Base-by-base conservation (phyloP, 2,329 filamentous ascomycete species). In the Graphium sp. region DNA sequence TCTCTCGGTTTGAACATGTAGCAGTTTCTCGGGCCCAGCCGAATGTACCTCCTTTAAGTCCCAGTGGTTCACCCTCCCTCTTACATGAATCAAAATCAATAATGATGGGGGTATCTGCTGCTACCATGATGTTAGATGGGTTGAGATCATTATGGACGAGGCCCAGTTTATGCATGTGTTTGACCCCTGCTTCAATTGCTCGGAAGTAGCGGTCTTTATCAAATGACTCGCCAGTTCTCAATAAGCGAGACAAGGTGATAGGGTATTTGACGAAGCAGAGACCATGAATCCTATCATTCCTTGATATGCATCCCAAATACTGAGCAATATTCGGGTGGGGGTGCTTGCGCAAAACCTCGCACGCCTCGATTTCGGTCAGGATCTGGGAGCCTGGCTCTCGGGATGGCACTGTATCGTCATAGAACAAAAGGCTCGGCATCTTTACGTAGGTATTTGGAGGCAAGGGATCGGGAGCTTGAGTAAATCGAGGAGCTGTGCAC, bases 91-190 rank as follows among this genome's bases (percentile, higher is more conserved):
- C 47, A 26, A 48, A 52, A 35, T 53, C 49, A 19, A 53, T 41
- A 23, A 53, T 35, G 17, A 49, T 36, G 6, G 50, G 42, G 7
- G 37, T 36, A n/a, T 44, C 44, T 19, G 36, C 35, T 35, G 47
- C 41, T 17, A 53, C 30, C 34, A 47, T 46, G 8, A 52, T 39
- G 26, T 51, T 51, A 18, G 35, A 32, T 5, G 45, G 44, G 21
- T 41, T 44, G 27, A 53, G 42, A 30, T 49, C 43, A 28, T 53
- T 53, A 32, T 52, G 48, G 7, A 45, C 42, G 16, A 42, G 28
- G 1, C 44, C 46, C 2, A 52, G 37, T 2, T 37, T 40, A 34
- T 52, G 47, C 15, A 53, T 32, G 30, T 51, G 43, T 30, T 37
- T 34, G 7, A 52, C 32, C 13, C 40, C 49, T 5, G 16, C 23